Percentiles rank a stretch among this genome's conserved stretches.
Evolutionary conservation across 345 rosid species (phyloP).

Genomic region (Bretschneidera sinensis): DNA sequence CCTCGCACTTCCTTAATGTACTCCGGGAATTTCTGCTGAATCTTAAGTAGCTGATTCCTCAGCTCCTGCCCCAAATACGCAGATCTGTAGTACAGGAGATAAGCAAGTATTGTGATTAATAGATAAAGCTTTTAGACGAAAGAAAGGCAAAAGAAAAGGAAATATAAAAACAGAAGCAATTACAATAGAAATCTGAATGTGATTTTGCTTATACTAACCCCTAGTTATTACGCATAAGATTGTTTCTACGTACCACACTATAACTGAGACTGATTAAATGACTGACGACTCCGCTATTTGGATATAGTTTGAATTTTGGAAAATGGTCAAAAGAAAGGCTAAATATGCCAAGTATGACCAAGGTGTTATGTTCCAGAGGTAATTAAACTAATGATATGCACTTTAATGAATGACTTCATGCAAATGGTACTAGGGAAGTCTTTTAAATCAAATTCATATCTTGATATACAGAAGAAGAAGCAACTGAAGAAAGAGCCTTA

Average conservation of each 20-base stretch:
- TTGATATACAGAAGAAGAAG: no score
- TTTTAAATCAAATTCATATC: no score
- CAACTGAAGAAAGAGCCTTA: no score
- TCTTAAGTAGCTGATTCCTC: conserved; percentile 44
- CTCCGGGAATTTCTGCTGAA: conserved; percentile 60
- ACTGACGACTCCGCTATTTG: no score
- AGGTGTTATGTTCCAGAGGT: neutral
- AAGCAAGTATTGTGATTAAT: conserved; percentile 10
- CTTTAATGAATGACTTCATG: neutral
- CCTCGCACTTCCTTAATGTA: conserved; percentile 88
- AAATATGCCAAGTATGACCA: no score
- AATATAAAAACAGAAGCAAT: no score
- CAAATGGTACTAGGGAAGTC: neutral
- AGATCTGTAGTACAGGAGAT: conserved; percentile 40
- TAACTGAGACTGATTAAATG: neutral
- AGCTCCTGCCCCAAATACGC: conserved; percentile 59
- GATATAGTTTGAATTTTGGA: no score
- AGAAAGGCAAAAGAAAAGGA: conserved; percentile 1
- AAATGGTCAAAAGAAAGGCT: no score
- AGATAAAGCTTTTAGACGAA: neutral
- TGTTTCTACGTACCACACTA: neutral
- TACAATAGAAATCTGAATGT: neutral
- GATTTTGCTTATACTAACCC: neutral
- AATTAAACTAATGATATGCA: neutral
- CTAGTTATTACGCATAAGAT: neutral